Base-by-base conservation (phyloP, 2,329 filamentous ascomycete species). In the Penicillium occitanis region DNA sequence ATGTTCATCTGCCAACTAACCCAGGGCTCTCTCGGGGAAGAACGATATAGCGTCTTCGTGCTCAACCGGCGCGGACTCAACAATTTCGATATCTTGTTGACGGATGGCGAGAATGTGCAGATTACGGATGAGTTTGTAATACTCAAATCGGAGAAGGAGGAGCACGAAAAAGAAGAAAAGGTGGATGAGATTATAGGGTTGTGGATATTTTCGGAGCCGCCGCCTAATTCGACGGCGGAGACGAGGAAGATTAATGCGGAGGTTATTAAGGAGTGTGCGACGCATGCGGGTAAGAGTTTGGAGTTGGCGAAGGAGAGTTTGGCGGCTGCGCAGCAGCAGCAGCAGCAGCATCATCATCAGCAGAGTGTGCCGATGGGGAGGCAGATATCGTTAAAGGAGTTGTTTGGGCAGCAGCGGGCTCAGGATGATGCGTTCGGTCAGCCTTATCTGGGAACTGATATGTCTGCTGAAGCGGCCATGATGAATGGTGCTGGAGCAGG, bases 1-100 rank as follows among this genome's bases (percentile, higher is more conserved):
- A 82, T 98, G 69, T 99, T 98, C 77, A 87, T 98, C 63, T 96
- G 91, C 82, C 85, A 90, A 69, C 79, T 88, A 67, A 70, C 73
- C 64, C 70, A 83, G 79, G 68, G 80, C 58, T 44, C 72, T 40
- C 66, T 78, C 68, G 81, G 71, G 71, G 87, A 79, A 68, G 81
- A 83, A 57, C 75, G 82, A 69, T 84, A 84, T 70, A 77, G 75
- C 44, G 85, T 91, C 17, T 90, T 93, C 71, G 83, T 94, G 6
- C 82, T 94, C 68, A 93, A 92, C 78, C 84, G 91, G 53, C 85
- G 88, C 48, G 87, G 88, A 0, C 79, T 92, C 61, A 85, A 90
- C 61, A 93, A 94, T 72, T 84, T 93, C 63, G 83, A 88, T 48
- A 81, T 91, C 13, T 86, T 88, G 67, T 80, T 92, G n/a, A 75